phyloP scores from a whole-genome alignment of 768 basidiomycete species.

The Leccinum variicolor region DNA sequence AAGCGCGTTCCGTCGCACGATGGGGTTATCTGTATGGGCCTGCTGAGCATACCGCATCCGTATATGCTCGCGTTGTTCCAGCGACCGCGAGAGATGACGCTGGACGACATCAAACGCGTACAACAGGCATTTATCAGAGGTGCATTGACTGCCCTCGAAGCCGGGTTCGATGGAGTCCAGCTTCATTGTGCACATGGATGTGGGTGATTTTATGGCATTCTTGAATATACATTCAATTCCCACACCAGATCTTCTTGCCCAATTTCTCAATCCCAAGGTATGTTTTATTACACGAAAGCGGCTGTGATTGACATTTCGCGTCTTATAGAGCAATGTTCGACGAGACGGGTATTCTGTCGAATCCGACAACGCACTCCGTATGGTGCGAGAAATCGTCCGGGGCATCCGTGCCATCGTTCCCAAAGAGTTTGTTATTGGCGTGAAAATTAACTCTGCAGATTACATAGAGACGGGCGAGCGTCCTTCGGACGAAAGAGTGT shows the following conservation, averaged over 20 bases:
- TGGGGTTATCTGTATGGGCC: constrained; percentile 2
- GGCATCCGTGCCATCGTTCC: constrained; percentile 55
- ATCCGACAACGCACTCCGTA: constrained; percentile 43
- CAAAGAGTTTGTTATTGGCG: constrained; percentile 60
- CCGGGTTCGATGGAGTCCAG: constrained; percentile 86
- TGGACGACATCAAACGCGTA: constrained; percentile 56
- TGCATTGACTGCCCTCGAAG: constrained; percentile 56
- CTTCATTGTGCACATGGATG: constrained; percentile 86
- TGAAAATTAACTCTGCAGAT: constrained; percentile 82
- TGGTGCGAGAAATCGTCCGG: constrained; percentile 54
- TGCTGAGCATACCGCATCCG: constrained; percentile 13
- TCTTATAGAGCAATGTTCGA: constrained; percentile 47
- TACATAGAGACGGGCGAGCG: constrained; percentile 42
- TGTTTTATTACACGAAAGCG: constrained; percentile 12
- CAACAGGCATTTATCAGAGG: constrained; percentile 64
- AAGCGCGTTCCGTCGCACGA: constrained; percentile 6
- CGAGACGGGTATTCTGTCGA: constrained; percentile 56
- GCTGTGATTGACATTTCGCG: neutral
- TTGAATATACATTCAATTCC: neutral
- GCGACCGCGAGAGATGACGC: constrained; percentile 56
- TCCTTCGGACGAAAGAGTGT: constrained; percentile 31
- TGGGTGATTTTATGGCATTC: constrained; percentile 37
- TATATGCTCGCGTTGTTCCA: constrained; percentile 53
- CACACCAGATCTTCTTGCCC: constrained; percentile 64
- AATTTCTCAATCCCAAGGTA: constrained; percentile 77